These are phyloP conservation scores for Populus hybrid DNA, from an alignment of 441 rosid species.

Conservation along the genomic window DNA sequence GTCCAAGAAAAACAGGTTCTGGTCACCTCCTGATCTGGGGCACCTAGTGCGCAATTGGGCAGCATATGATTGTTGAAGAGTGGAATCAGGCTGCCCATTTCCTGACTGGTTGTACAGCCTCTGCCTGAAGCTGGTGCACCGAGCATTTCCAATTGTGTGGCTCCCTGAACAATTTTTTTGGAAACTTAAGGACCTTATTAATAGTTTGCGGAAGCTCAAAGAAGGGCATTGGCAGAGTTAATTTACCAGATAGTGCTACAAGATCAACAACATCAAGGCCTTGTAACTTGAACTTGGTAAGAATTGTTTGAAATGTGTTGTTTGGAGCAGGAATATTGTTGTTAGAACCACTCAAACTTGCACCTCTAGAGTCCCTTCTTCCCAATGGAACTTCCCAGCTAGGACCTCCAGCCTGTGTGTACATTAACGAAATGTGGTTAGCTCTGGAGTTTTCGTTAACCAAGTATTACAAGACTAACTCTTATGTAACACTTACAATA, in stretches of 20 bases:
- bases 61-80: conserved; percentile 61
- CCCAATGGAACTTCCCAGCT: conserved; percentile 86
- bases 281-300: conserved; percentile 62
- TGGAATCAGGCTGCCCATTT: conserved; percentile 68
- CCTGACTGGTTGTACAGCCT: conserved; percentile 89
- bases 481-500: conserved; percentile 40
- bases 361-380: conserved; percentile 71
- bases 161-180: conserved; percentile 46
- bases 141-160: conserved; percentile 83
- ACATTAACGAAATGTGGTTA: conserved; percentile 6
- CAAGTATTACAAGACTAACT: not conserved
- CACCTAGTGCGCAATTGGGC: conserved; percentile 49
- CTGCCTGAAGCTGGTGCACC: conserved; percentile 89
- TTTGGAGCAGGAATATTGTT: conserved; percentile 86
- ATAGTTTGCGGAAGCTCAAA: not conserved
- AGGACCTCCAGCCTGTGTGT: conserved; percentile 72
- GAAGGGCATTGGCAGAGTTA: not conserved
- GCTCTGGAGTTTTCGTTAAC: not conserved
- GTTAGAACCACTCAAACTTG: conserved; percentile 89
- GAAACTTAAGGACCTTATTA: not conserved
- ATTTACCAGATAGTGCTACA: conserved; percentile 80
- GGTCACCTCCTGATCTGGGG: conserved; percentile 85
- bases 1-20: conserved; percentile 73
- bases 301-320: conserved; percentile 77
- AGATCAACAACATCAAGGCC: conserved; percentile 76